Base-by-base conservation (phyloP, 2,329 filamentous ascomycete genomes). In the Pyrenochaeta sp. region DNA sequence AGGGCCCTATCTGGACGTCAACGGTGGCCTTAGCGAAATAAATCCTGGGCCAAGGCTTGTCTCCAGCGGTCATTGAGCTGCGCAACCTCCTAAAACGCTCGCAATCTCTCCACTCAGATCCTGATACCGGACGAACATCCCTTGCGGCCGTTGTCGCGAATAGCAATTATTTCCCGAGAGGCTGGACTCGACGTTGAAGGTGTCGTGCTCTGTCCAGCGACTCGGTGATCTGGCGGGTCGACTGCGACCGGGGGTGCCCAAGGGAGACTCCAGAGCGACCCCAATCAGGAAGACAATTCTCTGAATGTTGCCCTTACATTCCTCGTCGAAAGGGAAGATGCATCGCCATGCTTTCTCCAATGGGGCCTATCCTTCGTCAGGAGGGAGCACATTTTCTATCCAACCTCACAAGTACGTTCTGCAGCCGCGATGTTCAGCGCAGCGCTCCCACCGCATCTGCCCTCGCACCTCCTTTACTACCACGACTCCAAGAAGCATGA, bases 311-410 rank as follows among this genome's bases (percentile, higher is more conserved):
- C 86, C 86, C 62, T 83, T 83, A 69, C 84, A 87, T 81, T 81
- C 80, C 52, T 78, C 80, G 66, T 77, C 79, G 73, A 71, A 73
- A 69, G 74, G 87, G 81, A 90, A 89, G 87, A 92, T 95, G 87
- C 90, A 94, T 75, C 87, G 92, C 81, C 91, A 96, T 83, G 88
- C 88, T 76, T 94, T 90, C 78, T 86, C 89, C 60, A 96, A 95
- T 81, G 93, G 92, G 60, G 82, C 82, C 73, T 93, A 93, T 76
- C 89, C 90, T 45, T 73, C 72, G 60, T 84, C 88, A 61, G 85
- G 84, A 56, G 88, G 88, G 68, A 81, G 79, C 71, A 90, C 89
- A 40, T 94, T 96, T 74, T 91, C 92, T 63, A 93, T 96, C 71
- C 92, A 91, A 66, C 91, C 92, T 65, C 92, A 97, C 77, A 90